These are phyloP conservation scores for Sclerotinia sclerotiorum DNA, from an alignment of 2,329 filamentous ascomycete genomes.

Conservation along the genomic window DNA sequence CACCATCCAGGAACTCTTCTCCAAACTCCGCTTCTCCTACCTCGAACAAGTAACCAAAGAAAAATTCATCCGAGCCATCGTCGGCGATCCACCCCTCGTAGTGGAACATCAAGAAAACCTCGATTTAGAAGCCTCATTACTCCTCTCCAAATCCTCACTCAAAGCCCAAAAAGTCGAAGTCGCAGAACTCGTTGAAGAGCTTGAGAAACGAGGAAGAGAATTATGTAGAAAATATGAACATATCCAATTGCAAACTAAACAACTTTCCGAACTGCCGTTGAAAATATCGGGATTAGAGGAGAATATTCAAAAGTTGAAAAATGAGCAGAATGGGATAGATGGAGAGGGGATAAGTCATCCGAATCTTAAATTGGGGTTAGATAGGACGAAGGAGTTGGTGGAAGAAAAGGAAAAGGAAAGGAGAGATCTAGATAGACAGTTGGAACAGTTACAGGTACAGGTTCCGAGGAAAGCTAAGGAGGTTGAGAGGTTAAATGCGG, in stretches of 20 bases:
- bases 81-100: slow-evolving; percentile 84
- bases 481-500: slow-evolving; percentile 63
- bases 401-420: slow-evolving; percentile 52
- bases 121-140: slow-evolving; percentile 69
- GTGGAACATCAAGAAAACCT: slow-evolving; percentile 81
- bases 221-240: slow-evolving; percentile 56
- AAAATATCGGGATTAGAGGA: slow-evolving; percentile 51
- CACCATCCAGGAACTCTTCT: slow-evolving; percentile 70
- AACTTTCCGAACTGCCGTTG: slow-evolving; percentile 52
- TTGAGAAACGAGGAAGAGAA: slow-evolving; percentile 64
- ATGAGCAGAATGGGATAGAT: slow-evolving; percentile 46
- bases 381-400: slow-evolving; percentile 56
- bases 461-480: slow-evolving; percentile 66
- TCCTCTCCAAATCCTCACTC: slow-evolving; percentile 69
- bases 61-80: slow-evolving; percentile 91
- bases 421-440: slow-evolving; percentile 59
- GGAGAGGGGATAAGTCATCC: slow-evolving; percentile 37
- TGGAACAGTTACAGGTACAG: slow-evolving; percentile 62
- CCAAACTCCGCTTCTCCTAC: slow-evolving; percentile 94
- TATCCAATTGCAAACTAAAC: slow-evolving; percentile 50
- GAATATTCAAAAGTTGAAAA: slow-evolving; percentile 49
- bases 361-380: slow-evolving; percentile 55
- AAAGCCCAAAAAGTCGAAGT: slow-evolving; percentile 81
- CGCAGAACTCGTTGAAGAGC: slow-evolving; percentile 66
- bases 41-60: slow-evolving; percentile 99